These are phyloP conservation scores for Syncephalis plumigaleata DNA, from an alignment of 371 early-diverging fungal genomes.

Conservation along the genomic window DNA sequence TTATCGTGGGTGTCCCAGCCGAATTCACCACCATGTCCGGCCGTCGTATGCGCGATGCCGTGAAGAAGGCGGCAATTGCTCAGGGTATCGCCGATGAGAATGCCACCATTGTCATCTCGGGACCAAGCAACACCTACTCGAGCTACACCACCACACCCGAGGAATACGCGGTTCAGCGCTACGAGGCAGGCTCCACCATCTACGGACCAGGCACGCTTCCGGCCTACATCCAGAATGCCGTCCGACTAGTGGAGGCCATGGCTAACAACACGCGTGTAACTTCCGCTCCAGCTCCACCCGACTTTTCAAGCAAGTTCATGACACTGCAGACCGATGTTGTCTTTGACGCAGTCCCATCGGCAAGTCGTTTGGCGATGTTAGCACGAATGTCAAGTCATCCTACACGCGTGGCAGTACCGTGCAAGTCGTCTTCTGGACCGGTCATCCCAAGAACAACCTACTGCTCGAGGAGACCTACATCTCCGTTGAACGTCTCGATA, in stretches of 20 bases:
- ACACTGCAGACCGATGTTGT: slow-evolving; percentile 19
- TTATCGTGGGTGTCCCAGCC: slow-evolving; percentile 31
- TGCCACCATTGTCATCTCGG: slow-evolving; percentile 28
- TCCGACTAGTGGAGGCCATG: slow-evolving; percentile 23
- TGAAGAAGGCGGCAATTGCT: slow-evolving; percentile 9
- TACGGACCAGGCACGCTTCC: slow-evolving; percentile 40
- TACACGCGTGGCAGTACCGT: slow-evolving; percentile 12
- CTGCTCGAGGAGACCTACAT: slow-evolving; percentile 20
- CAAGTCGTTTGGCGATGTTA: slow-evolving; percentile 25
- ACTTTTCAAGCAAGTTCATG: slow-evolving; percentile 16
- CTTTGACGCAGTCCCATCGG: slow-evolving; percentile 25
- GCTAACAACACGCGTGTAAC: slow-evolving; percentile 10
- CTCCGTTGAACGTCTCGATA: slow-evolving; percentile 22
- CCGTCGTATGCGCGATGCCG: slow-evolving; percentile 18
- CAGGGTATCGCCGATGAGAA: slow-evolving; percentile 21
- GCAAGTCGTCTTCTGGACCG: slow-evolving; percentile 27
- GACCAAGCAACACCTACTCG: slow-evolving; percentile 21
- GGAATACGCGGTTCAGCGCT: slow-evolving; percentile 45
- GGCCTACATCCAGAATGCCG: slow-evolving; percentile 31
- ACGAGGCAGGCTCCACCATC: slow-evolving; percentile 46
- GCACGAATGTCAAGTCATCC: slow-evolving; percentile 11
- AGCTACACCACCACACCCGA: slow-evolving; percentile 41
- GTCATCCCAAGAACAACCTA: slow-evolving; percentile 38
- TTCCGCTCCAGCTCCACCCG: slow-evolving; percentile 11
- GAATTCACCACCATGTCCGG: slow-evolving; percentile 54